phyloP scores from a whole-genome alignment of 176 grass and related monocot genomes.

The Carex kokanica region DNA sequence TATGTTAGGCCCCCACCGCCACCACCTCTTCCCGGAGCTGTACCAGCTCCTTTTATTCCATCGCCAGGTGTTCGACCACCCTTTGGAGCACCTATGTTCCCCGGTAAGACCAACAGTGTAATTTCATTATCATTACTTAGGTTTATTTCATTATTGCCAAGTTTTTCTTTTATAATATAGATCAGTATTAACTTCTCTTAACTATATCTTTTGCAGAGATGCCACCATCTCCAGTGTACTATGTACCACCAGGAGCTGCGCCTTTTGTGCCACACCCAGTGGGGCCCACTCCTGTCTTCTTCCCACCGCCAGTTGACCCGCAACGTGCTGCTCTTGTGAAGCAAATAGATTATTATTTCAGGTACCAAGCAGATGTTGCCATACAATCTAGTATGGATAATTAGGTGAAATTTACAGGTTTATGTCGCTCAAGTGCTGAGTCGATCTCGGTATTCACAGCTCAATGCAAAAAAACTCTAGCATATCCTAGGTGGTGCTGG shows the following conservation, averaged over 20 bases:
- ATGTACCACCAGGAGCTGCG: conserved; percentile 50
- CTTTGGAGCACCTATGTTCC: conserved; percentile 25
- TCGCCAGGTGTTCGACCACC: conserved; percentile 1
- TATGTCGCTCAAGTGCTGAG: not conserved
- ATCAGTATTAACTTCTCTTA: not conserved
- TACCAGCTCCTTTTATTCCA: conserved; percentile 20
- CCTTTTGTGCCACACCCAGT: conserved; percentile 60
- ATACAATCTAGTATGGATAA: not conserved
- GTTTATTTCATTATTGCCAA: not conserved
- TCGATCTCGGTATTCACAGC: not conserved
- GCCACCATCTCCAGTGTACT: conserved; percentile 66
- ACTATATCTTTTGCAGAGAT: conserved; percentile 40
- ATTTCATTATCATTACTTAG: not conserved
- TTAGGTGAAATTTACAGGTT: not conserved
- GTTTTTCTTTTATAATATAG: not conserved
- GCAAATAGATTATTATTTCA: conserved; percentile 98
- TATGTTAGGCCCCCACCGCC: conserved; percentile 20
- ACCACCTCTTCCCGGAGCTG: conserved; percentile 10
- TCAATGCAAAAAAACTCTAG: not conserved
- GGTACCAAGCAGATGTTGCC: conserved; percentile 32
- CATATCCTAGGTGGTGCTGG: not conserved
- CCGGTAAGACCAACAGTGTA: conserved; percentile 8
- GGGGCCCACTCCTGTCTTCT: conserved; percentile 49
- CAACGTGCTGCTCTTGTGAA: conserved; percentile 46
- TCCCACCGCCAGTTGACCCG: conserved; percentile 24